Evolutionary conservation across 2,329 filamentous ascomycete species (phyloP).

Genomic region (Cyphellophora attinorum): DNA sequence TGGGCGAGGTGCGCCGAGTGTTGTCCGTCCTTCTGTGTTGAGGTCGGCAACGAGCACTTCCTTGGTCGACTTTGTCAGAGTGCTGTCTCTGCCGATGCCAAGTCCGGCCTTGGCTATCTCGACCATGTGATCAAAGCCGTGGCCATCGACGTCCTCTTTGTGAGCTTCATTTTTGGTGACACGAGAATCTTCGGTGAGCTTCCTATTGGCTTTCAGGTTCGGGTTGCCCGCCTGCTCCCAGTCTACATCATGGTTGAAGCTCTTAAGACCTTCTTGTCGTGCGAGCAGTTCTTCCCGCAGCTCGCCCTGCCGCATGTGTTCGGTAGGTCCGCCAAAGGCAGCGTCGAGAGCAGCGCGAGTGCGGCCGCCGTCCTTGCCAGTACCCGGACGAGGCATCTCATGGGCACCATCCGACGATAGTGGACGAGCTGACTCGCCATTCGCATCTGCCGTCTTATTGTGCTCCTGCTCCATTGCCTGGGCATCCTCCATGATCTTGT

Average conservation of each 20-base stretch:
- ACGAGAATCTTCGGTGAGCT: conserved; percentile 46
- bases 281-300: conserved; percentile 44
- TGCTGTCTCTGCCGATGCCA: conserved; percentile 60
- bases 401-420: conserved; percentile 2
- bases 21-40: conserved; percentile 55
- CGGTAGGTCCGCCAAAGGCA: background rate
- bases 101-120: conserved; percentile 51
- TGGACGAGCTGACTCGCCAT: conserved; percentile 22
- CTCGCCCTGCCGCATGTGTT: conserved; percentile 20
- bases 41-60: conserved; percentile 63
- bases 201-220: conserved; percentile 45
- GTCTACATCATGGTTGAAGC: conserved; percentile 68
- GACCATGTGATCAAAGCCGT: conserved; percentile 68
- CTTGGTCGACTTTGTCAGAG: conserved; percentile 51
- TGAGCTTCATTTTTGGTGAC: conserved; percentile 55
- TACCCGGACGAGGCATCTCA: background rate
- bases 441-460: conserved; percentile 39
- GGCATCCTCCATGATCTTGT: conserved; percentile 76
- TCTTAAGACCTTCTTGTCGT: conserved; percentile 48
- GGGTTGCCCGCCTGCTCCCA: conserved; percentile 51
- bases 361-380: conserved; percentile 3
- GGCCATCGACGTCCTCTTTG: conserved; percentile 66
- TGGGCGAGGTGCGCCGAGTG: conserved; percentile 43
- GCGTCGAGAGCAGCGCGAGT: background rate
- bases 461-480: conserved; percentile 57